These are phyloP conservation scores for Discostella stelligeroides DNA, from an alignment of 108 stramenopile species.

Conservation along the genomic window DNA sequence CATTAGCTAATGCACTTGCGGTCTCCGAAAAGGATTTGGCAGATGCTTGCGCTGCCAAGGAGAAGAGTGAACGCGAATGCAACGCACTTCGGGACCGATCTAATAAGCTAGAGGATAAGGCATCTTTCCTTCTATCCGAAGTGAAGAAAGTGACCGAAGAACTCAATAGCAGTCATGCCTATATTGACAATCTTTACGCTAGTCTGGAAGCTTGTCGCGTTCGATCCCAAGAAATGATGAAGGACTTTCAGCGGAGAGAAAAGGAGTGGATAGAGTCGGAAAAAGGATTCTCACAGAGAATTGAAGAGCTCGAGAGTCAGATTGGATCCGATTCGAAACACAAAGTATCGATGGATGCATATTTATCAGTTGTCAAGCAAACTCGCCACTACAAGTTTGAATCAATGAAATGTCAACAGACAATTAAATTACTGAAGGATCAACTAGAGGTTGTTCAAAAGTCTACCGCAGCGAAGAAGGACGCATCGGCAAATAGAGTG, in stretches of 20 bases:
- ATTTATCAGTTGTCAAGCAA: slow-evolving; percentile 22
- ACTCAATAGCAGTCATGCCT: slow-evolving; percentile 25
- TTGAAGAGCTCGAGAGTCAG: slow-evolving; percentile 23
- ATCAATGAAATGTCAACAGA: slow-evolving; percentile 14
- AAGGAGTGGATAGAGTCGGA: slow-evolving; percentile 24
- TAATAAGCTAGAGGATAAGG: slow-evolving; percentile 12
- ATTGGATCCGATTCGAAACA: slow-evolving; percentile 16
- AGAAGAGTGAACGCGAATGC: slow-evolving; percentile 27
- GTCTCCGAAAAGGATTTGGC: slow-evolving; percentile 39
- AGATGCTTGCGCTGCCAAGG: slow-evolving; percentile 18
- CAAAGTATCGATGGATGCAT: slow-evolving; percentile 35
- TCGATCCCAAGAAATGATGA: slow-evolving; percentile 14
- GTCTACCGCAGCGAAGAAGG: background rate
- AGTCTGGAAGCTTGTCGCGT: background rate
- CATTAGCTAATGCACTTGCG: slow-evolving; percentile 32
- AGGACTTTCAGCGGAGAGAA: slow-evolving; percentile 22
- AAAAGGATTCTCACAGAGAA: slow-evolving; percentile 17
- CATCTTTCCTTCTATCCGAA: slow-evolving; percentile 11
- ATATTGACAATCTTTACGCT: slow-evolving; percentile 31
- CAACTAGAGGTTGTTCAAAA: slow-evolving; percentile 21
- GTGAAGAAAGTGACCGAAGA: slow-evolving; percentile 25
- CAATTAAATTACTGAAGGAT: slow-evolving; percentile 19
- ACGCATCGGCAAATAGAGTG: background rate
- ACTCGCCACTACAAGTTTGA: slow-evolving; percentile 28
- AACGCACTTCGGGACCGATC: slow-evolving; percentile 2